Conservation (phyloP, 1,139 yeast genomes). For the Suhomyces chickasaworum region DNA sequence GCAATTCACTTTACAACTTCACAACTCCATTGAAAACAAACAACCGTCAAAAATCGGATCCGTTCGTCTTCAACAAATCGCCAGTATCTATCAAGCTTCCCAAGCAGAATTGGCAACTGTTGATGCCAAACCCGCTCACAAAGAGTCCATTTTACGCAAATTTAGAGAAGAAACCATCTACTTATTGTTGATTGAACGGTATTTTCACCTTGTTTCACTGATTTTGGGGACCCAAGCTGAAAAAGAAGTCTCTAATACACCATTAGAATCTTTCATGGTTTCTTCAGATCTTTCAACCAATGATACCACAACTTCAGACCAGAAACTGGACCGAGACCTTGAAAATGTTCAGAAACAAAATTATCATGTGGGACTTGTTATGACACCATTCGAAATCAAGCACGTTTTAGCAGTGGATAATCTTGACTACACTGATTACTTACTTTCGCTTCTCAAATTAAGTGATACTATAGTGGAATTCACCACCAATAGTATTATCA, state of each 20-base stretch:
- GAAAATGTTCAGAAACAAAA: neutral
- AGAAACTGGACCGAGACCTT: too few species aligned
- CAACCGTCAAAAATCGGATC: neutral
- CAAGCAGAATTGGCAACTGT: neutral
- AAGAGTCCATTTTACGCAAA: slow-evolving; percentile 24
- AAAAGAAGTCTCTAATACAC: slow-evolving; percentile 7
- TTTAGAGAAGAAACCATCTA: slow-evolving; percentile 27
- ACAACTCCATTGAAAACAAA: neutral
- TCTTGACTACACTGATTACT: slow-evolving; percentile 26
- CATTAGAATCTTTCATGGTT: slow-evolving; percentile 7
- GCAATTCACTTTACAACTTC: neutral
- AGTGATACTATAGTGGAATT: slow-evolving; percentile 32
- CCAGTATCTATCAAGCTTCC: neutral
- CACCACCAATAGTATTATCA: slow-evolving; percentile 31
- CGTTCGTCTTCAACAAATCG: neutral
- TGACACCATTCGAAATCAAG: slow-evolving; percentile 24
- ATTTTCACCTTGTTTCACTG: slow-evolving; percentile 16
- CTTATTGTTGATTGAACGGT: slow-evolving; percentile 23
- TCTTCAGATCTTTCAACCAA: neutral
- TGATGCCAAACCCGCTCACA: slow-evolving; percentile 21
- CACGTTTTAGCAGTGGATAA: slow-evolving; percentile 15
- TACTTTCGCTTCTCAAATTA: slow-evolving; percentile 27
- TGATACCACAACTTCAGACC: neutral
- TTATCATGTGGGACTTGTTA: slow-evolving; percentile 19
- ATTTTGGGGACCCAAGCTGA: neutral